Evolutionary conservation across 108 stramenopile genomes (phyloP).

Genomic region (Cylindrotheca closterium): DNA sequence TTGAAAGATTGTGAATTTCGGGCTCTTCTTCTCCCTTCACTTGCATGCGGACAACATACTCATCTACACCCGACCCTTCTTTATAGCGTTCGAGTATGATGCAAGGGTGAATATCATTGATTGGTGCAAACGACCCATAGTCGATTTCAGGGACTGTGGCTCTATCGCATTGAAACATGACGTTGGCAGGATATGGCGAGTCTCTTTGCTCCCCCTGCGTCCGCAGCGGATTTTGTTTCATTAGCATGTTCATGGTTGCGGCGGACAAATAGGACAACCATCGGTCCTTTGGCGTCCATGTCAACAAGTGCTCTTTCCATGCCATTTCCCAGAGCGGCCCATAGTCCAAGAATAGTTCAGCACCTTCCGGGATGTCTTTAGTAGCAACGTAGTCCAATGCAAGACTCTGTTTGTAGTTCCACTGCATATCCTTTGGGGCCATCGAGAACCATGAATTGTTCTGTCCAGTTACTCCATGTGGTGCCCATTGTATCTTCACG

Average conservation of each 20-base stretch:
- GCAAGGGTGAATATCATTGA: constrained; percentile 35
- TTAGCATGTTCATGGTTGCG: constrained; percentile 34
- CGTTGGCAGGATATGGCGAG: constrained; percentile 26
- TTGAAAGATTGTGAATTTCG: constrained; percentile 36
- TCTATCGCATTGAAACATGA: constrained; percentile 22
- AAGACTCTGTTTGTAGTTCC: constrained; percentile 22
- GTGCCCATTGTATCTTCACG: not conserved
- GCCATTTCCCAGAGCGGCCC: constrained; percentile 59
- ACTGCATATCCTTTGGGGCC: constrained; percentile 26
- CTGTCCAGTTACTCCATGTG: not conserved
- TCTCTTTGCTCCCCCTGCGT: constrained; percentile 12
- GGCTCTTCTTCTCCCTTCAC: constrained; percentile 25
- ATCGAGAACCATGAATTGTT: constrained; percentile 1
- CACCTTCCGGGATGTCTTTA: constrained; percentile 52
- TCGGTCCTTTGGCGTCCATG: constrained; percentile 36
- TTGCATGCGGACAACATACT: constrained; percentile 7
- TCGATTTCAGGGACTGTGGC: constrained; percentile 32
- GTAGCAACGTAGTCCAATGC: constrained; percentile 55
- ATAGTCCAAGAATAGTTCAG: constrained; percentile 71
- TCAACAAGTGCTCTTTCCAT: constrained; percentile 44
- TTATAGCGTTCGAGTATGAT: constrained; percentile 19
- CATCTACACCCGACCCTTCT: not conserved
- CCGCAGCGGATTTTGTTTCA: constrained; percentile 24
- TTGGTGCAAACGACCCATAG: constrained; percentile 4
- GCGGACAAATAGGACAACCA: constrained; percentile 34